Conservation (phyloP, 2,329 filamentous ascomycete species). For the Trichoderma polysporum region DNA sequence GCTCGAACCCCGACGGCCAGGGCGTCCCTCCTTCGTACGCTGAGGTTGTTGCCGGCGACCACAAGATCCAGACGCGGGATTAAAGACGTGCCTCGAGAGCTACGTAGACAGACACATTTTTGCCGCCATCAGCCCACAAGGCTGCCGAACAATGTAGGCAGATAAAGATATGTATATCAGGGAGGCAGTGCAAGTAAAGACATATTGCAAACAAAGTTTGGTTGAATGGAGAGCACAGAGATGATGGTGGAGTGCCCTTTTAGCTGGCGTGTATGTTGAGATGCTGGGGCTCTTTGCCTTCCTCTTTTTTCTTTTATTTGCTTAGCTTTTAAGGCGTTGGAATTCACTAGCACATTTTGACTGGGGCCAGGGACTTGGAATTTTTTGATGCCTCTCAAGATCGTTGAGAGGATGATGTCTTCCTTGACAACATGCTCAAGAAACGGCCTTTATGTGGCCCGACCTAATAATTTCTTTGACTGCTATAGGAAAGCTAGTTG, state of each 20-base stretch:
- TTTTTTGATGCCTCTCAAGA: background rate
- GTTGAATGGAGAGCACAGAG: background rate
- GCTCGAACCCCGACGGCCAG: constrained; percentile 35
- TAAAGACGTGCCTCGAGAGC: constrained; percentile 22
- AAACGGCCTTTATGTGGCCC: background rate
- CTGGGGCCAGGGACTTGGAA: background rate
- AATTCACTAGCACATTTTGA: background rate
- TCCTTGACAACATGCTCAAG: background rate
- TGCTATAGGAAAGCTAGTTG: background rate
- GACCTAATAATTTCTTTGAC: background rate
- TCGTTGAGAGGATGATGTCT: background rate
- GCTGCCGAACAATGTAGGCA: background rate
- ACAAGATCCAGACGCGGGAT: constrained; percentile 72
- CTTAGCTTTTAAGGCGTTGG: constrained; percentile 2
- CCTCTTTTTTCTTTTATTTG: background rate
- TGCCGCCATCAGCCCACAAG: background rate
- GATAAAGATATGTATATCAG: background rate
- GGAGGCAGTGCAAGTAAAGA: background rate
- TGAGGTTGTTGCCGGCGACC: constrained; percentile 83
- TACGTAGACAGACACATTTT: background rate
- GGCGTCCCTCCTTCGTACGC: constrained; percentile 78
- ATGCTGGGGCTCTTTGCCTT: background rate
- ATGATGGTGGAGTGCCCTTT: background rate
- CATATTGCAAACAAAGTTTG: background rate
- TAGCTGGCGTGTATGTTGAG: background rate